Evolutionary conservation across 2,329 filamentous ascomycete species (phyloP), one percentile per base, ranked within the genome.

Genomic region (Phialophora tarda): DNA sequence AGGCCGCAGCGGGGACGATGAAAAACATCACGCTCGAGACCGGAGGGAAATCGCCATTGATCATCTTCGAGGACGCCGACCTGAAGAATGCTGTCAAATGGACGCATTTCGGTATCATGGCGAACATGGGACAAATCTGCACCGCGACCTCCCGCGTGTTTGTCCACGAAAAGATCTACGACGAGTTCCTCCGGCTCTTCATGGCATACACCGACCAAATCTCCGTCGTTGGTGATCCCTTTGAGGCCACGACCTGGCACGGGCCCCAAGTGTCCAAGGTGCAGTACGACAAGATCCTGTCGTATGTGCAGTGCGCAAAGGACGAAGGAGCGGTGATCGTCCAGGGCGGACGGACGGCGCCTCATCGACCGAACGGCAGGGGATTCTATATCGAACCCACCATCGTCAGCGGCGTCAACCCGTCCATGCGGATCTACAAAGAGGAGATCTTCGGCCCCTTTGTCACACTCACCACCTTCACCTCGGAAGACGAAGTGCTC

Each of bases 81-180:
- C 73, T 90, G 26, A 86, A 89, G 6, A 85, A 89, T 74, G 87
- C 88, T 1, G 89, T 90, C 7, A 87, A 89, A 71, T 91, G 90
- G 88, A 81, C 84, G n/a, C 88, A 90, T 69, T 73, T 78, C n/a
- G 82, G 82, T n/a, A 82, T 77, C 41, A 74, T 72, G 0, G 70
- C 69, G 1, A 77, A 77, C 34, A 73, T 71, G 12, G 77, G 77
- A 1, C 77, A 78, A 60, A 74, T 74, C 10, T 78, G 76, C 58
- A 71, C 71, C 0, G 75, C 75, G 0, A 73, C 69, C 1, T 75
- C 75, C 2, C 70, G 77, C 2, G 73, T 78, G 26, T 76, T 75
- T 24, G 76, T 78, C 1, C 75, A 78, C 24, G 71, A 69, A 8
- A 60, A 58, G 0, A 73, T 77, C 23, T 74, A 28, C 4, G 24